These are phyloP conservation scores for Annulohypoxylon truncatum DNA, from an alignment of 2,329 filamentous ascomycete species.

Conservation along the genomic window DNA sequence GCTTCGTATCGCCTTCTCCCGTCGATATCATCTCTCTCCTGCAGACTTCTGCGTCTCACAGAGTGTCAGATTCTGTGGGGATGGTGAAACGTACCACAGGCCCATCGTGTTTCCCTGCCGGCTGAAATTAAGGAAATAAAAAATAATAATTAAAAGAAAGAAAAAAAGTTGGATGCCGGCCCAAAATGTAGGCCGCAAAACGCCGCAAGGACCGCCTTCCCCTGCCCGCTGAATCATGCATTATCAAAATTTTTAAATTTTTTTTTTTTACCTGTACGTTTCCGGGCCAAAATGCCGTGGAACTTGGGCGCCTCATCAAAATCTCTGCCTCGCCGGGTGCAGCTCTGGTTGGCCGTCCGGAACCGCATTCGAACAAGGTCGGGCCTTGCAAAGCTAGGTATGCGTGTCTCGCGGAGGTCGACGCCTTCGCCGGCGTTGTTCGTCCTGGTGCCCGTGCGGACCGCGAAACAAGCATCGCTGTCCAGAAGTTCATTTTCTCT, in stretches of 20 bases:
- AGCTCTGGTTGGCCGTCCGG: constrained; percentile 29
- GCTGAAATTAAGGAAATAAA: neutral
- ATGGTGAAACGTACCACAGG: constrained; percentile 40
- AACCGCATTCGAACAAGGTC: constrained; percentile 30
- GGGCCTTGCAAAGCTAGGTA: constrained; percentile 30
- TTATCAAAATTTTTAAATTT: neutral
- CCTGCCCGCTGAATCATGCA: constrained; percentile 26
- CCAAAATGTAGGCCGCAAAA: constrained; percentile 4
- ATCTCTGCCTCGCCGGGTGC: constrained; percentile 32
- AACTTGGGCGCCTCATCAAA: constrained; percentile 36
- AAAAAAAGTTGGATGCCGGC: constrained; percentile 16
- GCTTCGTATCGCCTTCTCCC: constrained; percentile 16
- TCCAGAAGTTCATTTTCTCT: neutral
- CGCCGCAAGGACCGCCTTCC: neutral
- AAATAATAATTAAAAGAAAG: neutral
- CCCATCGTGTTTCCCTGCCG: constrained; percentile 18
- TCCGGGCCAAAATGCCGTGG: constrained; percentile 32
- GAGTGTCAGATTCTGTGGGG: constrained; percentile 41
- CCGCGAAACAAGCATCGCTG: neutral
- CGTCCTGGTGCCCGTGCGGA: constrained; percentile 24
- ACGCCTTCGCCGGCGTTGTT: constrained; percentile 14
- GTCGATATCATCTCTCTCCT: constrained; percentile 34
- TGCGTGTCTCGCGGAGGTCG: constrained; percentile 33
- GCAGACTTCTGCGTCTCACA: constrained; percentile 32
- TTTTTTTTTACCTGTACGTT: constrained; percentile 21